These are phyloP conservation scores for Penicillium sp. DNA, from an alignment of 2,329 filamentous ascomycete genomes.

Conservation along the genomic window DNA sequence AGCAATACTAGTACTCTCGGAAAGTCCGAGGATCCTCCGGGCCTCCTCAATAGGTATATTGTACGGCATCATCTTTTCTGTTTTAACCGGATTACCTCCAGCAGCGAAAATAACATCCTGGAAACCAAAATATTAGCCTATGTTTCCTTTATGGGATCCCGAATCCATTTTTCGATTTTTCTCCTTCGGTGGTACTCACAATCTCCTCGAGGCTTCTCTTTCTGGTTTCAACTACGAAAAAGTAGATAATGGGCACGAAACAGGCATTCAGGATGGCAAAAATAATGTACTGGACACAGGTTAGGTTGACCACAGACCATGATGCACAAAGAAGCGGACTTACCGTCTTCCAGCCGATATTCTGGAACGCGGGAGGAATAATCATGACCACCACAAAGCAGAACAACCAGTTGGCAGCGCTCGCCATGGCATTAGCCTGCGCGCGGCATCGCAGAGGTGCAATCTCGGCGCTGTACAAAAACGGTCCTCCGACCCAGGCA, in stretches of 20 bases:
- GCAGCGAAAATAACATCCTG: neutral
- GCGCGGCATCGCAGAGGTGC: slow-evolving; percentile 9
- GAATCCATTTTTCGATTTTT: neutral
- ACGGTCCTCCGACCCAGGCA: slow-evolving; percentile 19
- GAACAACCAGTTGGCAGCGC: slow-evolving; percentile 10
- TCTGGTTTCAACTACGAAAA: slow-evolving; percentile 3
- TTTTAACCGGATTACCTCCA: neutral
- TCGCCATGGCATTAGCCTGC: slow-evolving; percentile 6
- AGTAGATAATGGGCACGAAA: slow-evolving; percentile 12
- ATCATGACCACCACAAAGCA: slow-evolving; percentile 12
- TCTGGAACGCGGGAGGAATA: slow-evolving; percentile 6
- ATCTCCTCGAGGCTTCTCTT: slow-evolving; percentile 1
- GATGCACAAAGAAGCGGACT: neutral
- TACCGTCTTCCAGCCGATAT: slow-evolving; percentile 2
- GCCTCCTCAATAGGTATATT: neutral
- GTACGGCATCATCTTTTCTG: neutral
- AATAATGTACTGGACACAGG: slow-evolving; percentile 1
- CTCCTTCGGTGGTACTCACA: neutral
- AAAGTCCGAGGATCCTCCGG: neutral
- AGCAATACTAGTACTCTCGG: neutral
- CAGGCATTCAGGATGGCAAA: slow-evolving; percentile 3
- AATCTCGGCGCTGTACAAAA: slow-evolving; percentile 24
- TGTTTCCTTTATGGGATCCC: neutral
- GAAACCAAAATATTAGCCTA: neutral
- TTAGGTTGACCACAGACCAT: neutral